A percentile compares a stretch with the other conserved stretches of the same genome.
These are phyloP conservation scores for Jatropha curcas DNA, from an alignment of 345 rosid species.

Conservation along the genomic window DNA sequence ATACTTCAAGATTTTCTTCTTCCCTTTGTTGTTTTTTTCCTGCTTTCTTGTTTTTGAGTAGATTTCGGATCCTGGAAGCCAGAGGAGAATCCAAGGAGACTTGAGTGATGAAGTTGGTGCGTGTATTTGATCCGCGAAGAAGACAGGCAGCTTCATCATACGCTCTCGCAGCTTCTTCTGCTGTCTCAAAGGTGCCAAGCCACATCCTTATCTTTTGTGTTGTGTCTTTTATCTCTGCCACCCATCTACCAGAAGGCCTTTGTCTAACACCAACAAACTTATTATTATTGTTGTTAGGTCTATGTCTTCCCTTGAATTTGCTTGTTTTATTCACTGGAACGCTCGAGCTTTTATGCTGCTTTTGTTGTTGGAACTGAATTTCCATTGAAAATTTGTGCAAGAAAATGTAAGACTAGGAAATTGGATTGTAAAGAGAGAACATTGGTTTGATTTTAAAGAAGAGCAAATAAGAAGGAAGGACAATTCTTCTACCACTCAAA, in stretches of 20 bases:
- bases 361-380: constrained; percentile 43
- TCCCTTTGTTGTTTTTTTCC: constrained; percentile 13
- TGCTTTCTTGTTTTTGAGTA: constrained; percentile 51
- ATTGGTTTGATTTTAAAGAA: neutral
- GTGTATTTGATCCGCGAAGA: constrained; percentile 73
- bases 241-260: constrained; percentile 85
- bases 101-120: constrained; percentile 64
- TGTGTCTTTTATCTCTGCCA: constrained; percentile 81
- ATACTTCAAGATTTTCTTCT: constrained; percentile 15
- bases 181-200: constrained; percentile 79
- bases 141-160: constrained; percentile 82
- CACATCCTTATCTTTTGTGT: constrained; percentile 75
- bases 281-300: constrained; percentile 26
- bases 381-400: constrained; percentile 36
- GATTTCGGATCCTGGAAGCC: constrained; percentile 59
- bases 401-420: neutral
- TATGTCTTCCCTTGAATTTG: constrained; percentile 45
- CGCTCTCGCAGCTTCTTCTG: constrained; percentile 75
- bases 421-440: neutral
- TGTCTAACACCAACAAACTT: constrained; percentile 71
- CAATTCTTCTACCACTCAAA: neutral
- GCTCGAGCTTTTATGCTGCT: neutral
- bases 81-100: constrained; percentile 60
- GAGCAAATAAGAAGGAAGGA: neutral
- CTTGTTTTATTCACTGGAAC: constrained; percentile 25